Conservation (phyloP, 1,139 yeast species). For the Kodamaea sp. region DNA sequence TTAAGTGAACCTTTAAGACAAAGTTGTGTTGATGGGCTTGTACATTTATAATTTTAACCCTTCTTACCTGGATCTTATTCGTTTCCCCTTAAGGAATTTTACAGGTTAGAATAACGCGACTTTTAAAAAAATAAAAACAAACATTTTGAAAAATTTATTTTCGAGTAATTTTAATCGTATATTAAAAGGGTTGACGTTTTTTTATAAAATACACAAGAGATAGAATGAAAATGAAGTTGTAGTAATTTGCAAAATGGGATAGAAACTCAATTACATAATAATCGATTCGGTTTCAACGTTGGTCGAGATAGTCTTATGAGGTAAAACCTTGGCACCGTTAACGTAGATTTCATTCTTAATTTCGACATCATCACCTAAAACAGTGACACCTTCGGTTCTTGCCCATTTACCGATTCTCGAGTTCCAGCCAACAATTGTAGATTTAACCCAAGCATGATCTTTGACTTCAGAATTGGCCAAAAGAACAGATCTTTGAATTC, state of each 20-base stretch:
- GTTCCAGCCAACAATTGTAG: constrained; percentile 99
- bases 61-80: too few relatives aligned
- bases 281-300: constrained; percentile 97
- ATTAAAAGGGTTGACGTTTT: not conserved
- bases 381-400: constrained; percentile 96
- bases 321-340: constrained; percentile 98
- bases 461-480: constrained; percentile 87
- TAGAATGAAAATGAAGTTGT: not conserved
- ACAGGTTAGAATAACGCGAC: too few relatives aligned
- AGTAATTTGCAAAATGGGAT: too few relatives aligned
- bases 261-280: constrained; percentile 64
- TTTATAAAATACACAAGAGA: not conserved
- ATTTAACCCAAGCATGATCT: constrained; percentile 97
- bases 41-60: constrained; percentile 7
- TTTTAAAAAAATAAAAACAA: too few relatives aligned
- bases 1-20: constrained; percentile 37
- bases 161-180: not conserved
- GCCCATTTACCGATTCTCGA: constrained; percentile 99
- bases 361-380: constrained; percentile 98
- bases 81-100: too few relatives aligned
- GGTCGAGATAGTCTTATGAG: constrained; percentile 94
- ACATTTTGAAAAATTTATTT: not conserved
- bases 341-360: constrained; percentile 98
- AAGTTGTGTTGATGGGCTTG: constrained; percentile 32
- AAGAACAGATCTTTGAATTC: constrained; percentile 93